These are phyloP conservation scores for Diddensiella transvaalensis DNA, from an alignment of 805 yeast genomes.

Conservation along the genomic window DNA sequence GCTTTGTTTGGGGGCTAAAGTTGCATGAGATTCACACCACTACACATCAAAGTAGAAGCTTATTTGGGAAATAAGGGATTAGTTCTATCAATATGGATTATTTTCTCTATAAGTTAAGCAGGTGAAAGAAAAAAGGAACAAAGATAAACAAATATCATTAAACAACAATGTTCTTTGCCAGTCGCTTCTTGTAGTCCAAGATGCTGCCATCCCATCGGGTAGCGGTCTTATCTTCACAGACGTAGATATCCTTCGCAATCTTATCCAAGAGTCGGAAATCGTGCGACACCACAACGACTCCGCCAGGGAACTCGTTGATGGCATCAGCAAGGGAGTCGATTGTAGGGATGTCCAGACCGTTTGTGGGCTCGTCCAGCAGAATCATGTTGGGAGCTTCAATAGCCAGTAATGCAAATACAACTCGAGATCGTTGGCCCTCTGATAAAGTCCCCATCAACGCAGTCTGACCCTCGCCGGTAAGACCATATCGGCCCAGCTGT, in stretches of 20 bases:
- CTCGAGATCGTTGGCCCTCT: constrained; percentile 99
- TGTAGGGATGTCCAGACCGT: constrained; percentile 97
- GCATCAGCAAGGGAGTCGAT: constrained; percentile 98
- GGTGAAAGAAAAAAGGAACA: background rate
- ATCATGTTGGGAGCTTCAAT: constrained; percentile 92
- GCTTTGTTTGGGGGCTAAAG: too few species aligned
- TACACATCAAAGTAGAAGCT: too few species aligned
- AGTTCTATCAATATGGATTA: too few species aligned
- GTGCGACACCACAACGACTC: constrained; percentile 97
- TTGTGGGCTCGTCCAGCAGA: constrained; percentile 98
- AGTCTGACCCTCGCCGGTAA: constrained; percentile 98
- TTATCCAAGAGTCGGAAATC: constrained; percentile 97
- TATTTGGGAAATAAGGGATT: too few species aligned
- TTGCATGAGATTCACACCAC: too few species aligned
- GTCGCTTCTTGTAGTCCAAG: constrained; percentile 85
- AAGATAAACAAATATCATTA: constrained; percentile 9
- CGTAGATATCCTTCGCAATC: constrained; percentile 95
- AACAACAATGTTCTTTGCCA: constrained; percentile 72
- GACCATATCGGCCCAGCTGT: constrained; percentile 96
- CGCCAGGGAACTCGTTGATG: constrained; percentile 90
- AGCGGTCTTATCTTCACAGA: constrained; percentile 92
- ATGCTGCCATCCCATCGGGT: constrained; percentile 95
- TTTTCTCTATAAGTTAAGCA: too few species aligned
- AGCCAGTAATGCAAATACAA: constrained; percentile 94
- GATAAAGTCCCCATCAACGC: constrained; percentile 97